Evolutionary conservation across 306 rosid genomes (phyloP).

Genomic region (Vigna hirtella): DNA sequence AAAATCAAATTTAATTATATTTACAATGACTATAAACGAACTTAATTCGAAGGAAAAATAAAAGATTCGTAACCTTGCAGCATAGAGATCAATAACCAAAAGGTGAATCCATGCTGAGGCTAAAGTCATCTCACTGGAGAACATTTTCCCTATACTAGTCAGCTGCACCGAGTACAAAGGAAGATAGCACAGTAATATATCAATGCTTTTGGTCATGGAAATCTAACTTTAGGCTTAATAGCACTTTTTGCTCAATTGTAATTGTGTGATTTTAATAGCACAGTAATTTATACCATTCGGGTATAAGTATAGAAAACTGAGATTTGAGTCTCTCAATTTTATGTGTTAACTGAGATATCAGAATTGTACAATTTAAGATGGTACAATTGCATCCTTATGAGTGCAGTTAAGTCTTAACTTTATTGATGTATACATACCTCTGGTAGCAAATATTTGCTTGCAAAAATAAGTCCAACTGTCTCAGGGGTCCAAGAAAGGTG

Average conservation of each 20-base stretch:
- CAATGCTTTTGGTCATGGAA: constrained; percentile 8
- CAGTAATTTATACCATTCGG: no score
- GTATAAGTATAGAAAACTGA: no score
- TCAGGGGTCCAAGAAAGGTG: constrained; percentile 94
- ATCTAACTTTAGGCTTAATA: not conserved
- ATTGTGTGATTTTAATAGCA: no score
- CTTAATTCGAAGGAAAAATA: not conserved
- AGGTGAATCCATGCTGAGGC: constrained; percentile 98
- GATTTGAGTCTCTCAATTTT: no score
- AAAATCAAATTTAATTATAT: not conserved
- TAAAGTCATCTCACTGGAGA: constrained; percentile 80
- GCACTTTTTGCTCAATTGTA: no score
- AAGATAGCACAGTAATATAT: constrained; percentile 16
- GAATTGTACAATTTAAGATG: no score
- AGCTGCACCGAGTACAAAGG: constrained; percentile 59
- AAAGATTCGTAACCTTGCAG: constrained; percentile 70
- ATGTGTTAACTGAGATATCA: no score
- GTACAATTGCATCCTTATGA: no score
- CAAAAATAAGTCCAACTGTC: constrained; percentile 64
- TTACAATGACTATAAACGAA: not conserved
- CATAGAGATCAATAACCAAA: constrained; percentile 81
- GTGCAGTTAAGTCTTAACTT: not conserved
- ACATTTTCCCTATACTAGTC: constrained; percentile 75
- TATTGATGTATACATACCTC: constrained; percentile 61
- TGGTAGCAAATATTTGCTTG: constrained; percentile 82